Conservation (phyloP, 2,329 filamentous ascomycete species). For the Penicillium nordicum region DNA sequence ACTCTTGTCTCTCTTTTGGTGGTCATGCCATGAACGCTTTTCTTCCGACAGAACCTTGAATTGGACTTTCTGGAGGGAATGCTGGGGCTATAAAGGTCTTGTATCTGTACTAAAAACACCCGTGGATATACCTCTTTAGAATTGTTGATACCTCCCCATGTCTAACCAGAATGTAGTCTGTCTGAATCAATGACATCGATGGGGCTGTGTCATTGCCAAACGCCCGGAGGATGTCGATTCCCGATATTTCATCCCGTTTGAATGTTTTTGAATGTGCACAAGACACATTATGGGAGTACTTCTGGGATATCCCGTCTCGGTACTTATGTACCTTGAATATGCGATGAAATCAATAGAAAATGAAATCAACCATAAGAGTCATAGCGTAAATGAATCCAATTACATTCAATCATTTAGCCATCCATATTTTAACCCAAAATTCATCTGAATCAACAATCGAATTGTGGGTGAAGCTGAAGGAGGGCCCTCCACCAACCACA, state of each 20-base stretch:
- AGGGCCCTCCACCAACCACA: slow-evolving; percentile 24
- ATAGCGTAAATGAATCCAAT: not conserved
- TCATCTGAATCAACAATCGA: slow-evolving; percentile 13
- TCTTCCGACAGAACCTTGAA: not conserved
- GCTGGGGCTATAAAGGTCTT: not conserved
- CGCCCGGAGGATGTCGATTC: not conserved
- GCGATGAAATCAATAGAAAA: not conserved
- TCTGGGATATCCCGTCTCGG: not conserved
- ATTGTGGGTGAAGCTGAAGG: slow-evolving; percentile 25
- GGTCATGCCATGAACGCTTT: not conserved
- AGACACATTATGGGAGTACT: not conserved
- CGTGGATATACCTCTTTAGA: not conserved
- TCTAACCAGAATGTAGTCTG: not conserved
- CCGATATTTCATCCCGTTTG: not conserved
- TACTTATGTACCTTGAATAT: not conserved
- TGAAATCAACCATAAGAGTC: not conserved
- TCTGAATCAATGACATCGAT: slow-evolving; percentile 2
- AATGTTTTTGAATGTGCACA: not conserved
- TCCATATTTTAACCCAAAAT: not conserved
- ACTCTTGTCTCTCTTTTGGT: not conserved
- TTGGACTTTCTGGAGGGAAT: not conserved
- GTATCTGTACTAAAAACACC: not conserved
- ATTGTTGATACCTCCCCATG: not conserved
- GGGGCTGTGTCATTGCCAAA: slow-evolving; percentile 17
- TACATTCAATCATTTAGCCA: not conserved